Evolutionary conservation across 805 yeast species (phyloP).

Genomic region (Suhomyces pyralidae): DNA sequence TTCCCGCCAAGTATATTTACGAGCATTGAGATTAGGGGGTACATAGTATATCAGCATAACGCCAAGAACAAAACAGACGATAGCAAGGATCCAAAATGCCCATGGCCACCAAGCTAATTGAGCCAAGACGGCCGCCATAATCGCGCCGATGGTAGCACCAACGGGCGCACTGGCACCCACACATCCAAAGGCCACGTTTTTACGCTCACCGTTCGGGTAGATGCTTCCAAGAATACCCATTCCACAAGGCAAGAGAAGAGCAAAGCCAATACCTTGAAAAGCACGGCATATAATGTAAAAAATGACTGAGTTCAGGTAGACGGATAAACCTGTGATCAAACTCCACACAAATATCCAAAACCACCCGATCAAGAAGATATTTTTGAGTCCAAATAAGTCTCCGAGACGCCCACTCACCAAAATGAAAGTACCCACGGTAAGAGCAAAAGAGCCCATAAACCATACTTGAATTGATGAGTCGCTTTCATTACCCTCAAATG

Average conservation of each 20-base stretch:
- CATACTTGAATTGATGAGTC: constrained; percentile 26
- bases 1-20: constrained; percentile 10
- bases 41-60: constrained; percentile 33
- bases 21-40: constrained; percentile 9
- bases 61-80: constrained; percentile 33
- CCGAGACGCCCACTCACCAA: constrained; percentile 68
- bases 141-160: constrained; percentile 57
- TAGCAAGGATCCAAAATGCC: constrained; percentile 50
- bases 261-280: constrained; percentile 63
- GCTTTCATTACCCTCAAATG: constrained; percentile 15
- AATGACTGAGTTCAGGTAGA: constrained; percentile 45
- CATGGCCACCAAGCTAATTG: constrained; percentile 58
- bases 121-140: constrained; percentile 48
- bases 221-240: constrained; percentile 52
- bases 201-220: constrained; percentile 43
- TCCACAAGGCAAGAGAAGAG: constrained; percentile 57
- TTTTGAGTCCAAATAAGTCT: constrained; percentile 65
- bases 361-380: constrained; percentile 54
- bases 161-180: constrained; percentile 62
- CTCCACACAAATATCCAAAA: constrained; percentile 56
- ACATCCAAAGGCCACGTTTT: constrained; percentile 52
- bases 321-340: constrained; percentile 55
- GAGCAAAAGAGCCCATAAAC: constrained; percentile 70
- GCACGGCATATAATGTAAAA: constrained; percentile 50
- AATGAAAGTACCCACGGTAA: constrained; percentile 72